A percentile compares a stretch with the other conserved stretches of the same genome.
These are phyloP conservation scores for Hypoxylon lenormandii DNA, from an alignment of 495 filamentous ascomycete species.

Conservation along the genomic window DNA sequence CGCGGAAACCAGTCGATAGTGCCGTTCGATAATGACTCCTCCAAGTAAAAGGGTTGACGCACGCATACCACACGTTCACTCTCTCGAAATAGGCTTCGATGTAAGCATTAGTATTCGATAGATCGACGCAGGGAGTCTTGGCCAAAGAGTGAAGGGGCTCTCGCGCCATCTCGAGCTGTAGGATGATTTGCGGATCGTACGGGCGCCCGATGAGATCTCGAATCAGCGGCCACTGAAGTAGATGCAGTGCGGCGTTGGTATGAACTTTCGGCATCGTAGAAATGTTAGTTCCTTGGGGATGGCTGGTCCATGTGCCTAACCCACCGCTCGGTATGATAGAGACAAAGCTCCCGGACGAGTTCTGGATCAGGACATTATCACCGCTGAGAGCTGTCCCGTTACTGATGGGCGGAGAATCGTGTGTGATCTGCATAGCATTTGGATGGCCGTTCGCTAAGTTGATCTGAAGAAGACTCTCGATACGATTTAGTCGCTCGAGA, in stretches of 20 bases:
- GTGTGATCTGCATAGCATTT: conserved; percentile 58
- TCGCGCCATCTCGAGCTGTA: conserved; percentile 84
- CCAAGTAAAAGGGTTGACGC: conserved; percentile 86
- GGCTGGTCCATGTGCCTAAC: conserved; percentile 76
- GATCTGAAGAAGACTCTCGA: conserved; percentile 80
- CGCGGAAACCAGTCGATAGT: conserved; percentile 75
- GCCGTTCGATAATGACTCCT: conserved; percentile 78
- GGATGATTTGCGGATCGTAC: conserved; percentile 79
- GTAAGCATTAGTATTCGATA: conserved; percentile 79
- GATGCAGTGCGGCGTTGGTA: conserved; percentile 80
- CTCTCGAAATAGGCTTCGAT: conserved; percentile 81
- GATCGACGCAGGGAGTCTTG: conserved; percentile 71
- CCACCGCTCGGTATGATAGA: conserved; percentile 73
- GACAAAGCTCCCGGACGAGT: conserved; percentile 60
- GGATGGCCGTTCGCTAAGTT: conserved; percentile 64
- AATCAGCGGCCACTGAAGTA: conserved; percentile 84
- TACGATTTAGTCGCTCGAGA: conserved; percentile 77
- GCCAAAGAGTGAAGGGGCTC: conserved; percentile 76
- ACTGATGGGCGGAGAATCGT: conserved; percentile 76
- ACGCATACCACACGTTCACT: conserved; percentile 86
- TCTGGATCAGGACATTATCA: conserved; percentile 69
- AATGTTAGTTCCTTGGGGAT: conserved; percentile 71
- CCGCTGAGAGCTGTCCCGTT: conserved; percentile 74
- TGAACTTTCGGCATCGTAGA: conserved; percentile 87
- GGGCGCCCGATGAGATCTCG: conserved; percentile 78